Conservation (phyloP, 2,329 filamentous ascomycete genomes). For the Orbilia oligospora region DNA sequence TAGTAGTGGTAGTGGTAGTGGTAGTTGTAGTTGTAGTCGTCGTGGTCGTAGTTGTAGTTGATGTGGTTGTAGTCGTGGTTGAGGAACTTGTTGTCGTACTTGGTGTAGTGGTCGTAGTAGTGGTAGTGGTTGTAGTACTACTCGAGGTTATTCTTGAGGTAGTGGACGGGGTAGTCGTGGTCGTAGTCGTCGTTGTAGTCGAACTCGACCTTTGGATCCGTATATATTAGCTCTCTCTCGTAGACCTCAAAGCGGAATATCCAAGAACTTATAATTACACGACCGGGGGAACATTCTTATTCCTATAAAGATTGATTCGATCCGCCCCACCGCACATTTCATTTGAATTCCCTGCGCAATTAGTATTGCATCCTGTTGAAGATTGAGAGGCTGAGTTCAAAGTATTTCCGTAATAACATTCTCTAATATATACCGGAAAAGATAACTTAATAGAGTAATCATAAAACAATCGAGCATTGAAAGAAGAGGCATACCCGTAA, state of each 20-base stretch:
- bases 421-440: not conserved
- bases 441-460: not conserved
- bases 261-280: not conserved
- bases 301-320: constrained; percentile 12
- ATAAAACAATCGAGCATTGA: not conserved
- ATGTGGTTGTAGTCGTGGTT: constrained; percentile 4
- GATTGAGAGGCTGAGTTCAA: constrained; percentile 1
- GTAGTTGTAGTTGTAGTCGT: not conserved
- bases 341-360: constrained; percentile 17
- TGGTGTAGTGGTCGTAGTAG: not conserved
- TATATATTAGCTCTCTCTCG: constrained; percentile 15
- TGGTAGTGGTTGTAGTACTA: no score
- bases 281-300: constrained; percentile 6
- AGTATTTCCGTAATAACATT: constrained; percentile 34
- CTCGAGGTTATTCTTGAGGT: no score
- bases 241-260: not conserved
- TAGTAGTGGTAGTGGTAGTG: not conserved
- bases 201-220: constrained; percentile 10
- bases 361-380: constrained; percentile 19
- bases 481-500: constrained; percentile 13
- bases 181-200: constrained; percentile 12
- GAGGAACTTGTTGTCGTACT: no score
- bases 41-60: not conserved
- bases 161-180: constrained; percentile 2
- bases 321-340: constrained; percentile 28